Base-by-base conservation (phyloP, 176 grass and related monocot genomes). In the Triticum dicoccoides region DNA sequence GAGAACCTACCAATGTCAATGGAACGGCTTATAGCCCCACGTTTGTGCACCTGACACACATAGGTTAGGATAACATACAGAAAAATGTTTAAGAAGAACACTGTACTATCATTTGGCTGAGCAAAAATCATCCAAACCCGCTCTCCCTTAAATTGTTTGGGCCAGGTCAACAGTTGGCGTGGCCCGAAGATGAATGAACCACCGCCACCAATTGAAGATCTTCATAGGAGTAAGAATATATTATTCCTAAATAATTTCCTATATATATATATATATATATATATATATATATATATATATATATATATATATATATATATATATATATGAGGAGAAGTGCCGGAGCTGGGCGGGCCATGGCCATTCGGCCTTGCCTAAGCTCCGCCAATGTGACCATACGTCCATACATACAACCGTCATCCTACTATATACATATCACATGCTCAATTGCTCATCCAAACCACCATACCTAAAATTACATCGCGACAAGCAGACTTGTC, bases 11-110 rank as follows among this genome's bases (percentile, higher is more conserved):
- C 80, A 1, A 99, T 95, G 80, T 99, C 94, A 72, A 94, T 97
- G 29, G 92, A 99, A 63, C 97, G 90, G 68, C 97, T 90, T 70
- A 97, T 94, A 73, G 97, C 97, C 83, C 97, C 97, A 77, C 90
- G 92, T 86, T 99, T 99, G 83, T 94, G 93, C 59, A 99, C 97
- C 97, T 99, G 79, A 44, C 80, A 77, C 14, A 86, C 64, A 77
- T 71, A 72, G 33, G 32, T 87, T 87, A 77, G 52, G 91, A 21
- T 81, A 10, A 35, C 11, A 78, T 35, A 59, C 15, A 89, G 73
- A 86, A 61, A 4, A 47, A 47, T 47, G 44, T 47, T 47, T 47
- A 44, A 44, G 42, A 47, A 47, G 44, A 47, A 47, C 44, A 47
- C 11, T 1, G 44, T 14, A 49, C 11, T 49, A 49, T 49, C 45